These are phyloP conservation scores for Tuber magnatum DNA, from an alignment of 495 filamentous ascomycete species.

Conservation along the genomic window DNA sequence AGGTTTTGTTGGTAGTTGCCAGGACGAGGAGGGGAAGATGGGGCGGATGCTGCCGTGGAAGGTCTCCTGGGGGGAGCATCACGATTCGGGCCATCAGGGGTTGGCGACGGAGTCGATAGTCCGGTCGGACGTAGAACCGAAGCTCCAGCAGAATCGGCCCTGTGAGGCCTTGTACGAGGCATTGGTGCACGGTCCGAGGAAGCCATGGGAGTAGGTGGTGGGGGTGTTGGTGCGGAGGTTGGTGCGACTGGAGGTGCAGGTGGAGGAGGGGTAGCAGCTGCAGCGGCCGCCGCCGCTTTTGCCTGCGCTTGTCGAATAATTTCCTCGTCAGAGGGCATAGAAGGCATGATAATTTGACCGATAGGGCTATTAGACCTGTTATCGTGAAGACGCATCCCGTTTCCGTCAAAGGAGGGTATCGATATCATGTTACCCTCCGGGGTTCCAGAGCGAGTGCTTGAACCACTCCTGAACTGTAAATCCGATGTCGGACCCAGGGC, in stretches of 20 bases:
- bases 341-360: conserved; percentile 27
- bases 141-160: conserved; percentile 31
- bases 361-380: conserved; percentile 19
- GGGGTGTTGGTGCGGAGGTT: conserved; percentile 29
- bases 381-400: conserved; percentile 31
- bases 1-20: conserved; percentile 11
- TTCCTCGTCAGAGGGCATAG: conserved; percentile 37
- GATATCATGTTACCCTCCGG: conserved; percentile 38
- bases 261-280: not conserved
- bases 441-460: conserved; percentile 25
- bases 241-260: conserved; percentile 9
- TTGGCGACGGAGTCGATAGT: conserved; percentile 9
- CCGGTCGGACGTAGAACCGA: conserved; percentile 28
- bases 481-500: conserved; percentile 17
- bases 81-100: conserved; percentile 1
- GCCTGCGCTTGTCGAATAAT: conserved; percentile 22
- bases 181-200: conserved; percentile 22
- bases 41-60: conserved; percentile 30
- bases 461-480: conserved; percentile 23
- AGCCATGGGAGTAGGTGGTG: conserved; percentile 12
- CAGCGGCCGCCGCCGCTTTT: conserved; percentile 22
- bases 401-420: conserved; percentile 37
- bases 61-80: conserved; percentile 26
- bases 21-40: conserved; percentile 33
- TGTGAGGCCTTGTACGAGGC: conserved; percentile 28